A percentile compares a stretch with the other conserved stretches of the same genome.
phyloP scores from a whole-genome alignment of 2,329 filamentous ascomycete species.

The Xylariaceae sp. region DNA sequence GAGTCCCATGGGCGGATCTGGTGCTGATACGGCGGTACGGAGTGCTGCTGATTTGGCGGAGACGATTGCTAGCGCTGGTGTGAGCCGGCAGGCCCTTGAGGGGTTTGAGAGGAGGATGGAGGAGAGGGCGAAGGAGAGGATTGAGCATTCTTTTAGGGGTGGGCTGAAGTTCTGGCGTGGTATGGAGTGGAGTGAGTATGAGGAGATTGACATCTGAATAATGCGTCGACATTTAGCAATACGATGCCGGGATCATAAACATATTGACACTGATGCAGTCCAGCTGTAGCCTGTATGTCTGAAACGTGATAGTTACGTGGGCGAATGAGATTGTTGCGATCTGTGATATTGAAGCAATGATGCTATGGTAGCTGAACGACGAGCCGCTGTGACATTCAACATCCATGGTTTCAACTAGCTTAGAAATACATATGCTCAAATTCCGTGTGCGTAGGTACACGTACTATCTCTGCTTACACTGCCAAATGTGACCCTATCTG shows the following conservation, averaged over 20 bases:
- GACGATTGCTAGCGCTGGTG: slow-evolving; percentile 22
- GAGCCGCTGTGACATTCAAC: too few relatives aligned
- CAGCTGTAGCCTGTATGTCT: too few relatives aligned
- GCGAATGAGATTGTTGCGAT: too few relatives aligned
- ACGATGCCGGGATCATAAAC: not conserved
- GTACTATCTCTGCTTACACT: too few relatives aligned
- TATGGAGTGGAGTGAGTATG: slow-evolving; percentile 27
- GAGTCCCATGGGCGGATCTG: slow-evolving; percentile 32
- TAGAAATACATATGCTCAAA: too few relatives aligned
- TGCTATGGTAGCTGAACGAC: too few relatives aligned
- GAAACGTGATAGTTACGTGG: too few relatives aligned
- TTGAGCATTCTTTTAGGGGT: slow-evolving; percentile 31
- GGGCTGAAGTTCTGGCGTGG: slow-evolving; percentile 29
- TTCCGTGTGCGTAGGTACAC: too few relatives aligned
- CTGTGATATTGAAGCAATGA: too few relatives aligned
- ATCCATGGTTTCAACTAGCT: too few relatives aligned
- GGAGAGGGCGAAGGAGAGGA: slow-evolving; percentile 25
- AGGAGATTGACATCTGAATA: slow-evolving; percentile 9
- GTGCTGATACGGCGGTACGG: slow-evolving; percentile 29
- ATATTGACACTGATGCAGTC: too few relatives aligned
- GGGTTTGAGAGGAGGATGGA: slow-evolving; percentile 27
- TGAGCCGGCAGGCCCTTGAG: slow-evolving; percentile 16
- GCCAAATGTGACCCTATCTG: too few relatives aligned
- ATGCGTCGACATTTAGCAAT: not conserved
- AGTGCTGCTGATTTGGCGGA: slow-evolving; percentile 27